These are phyloP conservation scores for Penicillium cataractarum DNA, from an alignment of 495 filamentous ascomycete species.

Conservation along the genomic window DNA sequence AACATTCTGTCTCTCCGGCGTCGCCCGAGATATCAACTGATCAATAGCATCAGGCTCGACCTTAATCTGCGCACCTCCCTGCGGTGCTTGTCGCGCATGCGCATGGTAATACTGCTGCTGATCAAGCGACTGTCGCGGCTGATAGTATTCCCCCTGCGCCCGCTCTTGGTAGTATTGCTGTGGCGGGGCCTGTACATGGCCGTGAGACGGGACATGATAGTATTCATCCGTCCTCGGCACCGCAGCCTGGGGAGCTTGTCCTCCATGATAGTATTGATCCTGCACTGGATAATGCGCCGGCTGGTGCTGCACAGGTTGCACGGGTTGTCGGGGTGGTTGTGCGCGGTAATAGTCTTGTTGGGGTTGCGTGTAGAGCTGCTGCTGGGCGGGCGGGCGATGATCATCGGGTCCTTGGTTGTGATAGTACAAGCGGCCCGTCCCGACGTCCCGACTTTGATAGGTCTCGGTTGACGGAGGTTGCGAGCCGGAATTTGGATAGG, in stretches of 20 bases:
- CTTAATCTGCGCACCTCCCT: constrained; percentile 3
- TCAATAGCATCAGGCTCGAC: constrained; percentile 5
- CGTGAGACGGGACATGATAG: neutral
- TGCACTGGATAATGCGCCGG: neutral
- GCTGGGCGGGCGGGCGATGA: too few species aligned
- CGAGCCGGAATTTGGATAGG: neutral
- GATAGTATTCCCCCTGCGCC: neutral
- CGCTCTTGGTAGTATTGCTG: neutral
- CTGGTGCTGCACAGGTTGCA: neutral
- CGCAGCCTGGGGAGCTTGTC: neutral
- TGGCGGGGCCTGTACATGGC: neutral
- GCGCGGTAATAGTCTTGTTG: constrained; percentile 1
- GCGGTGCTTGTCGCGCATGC: neutral
- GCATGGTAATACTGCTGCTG: constrained; percentile 8
- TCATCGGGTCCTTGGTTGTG: constrained; percentile 6
- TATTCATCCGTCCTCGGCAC: neutral
- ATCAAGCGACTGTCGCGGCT: constrained; percentile 5
- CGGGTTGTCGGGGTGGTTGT: neutral
- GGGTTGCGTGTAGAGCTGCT: neutral
- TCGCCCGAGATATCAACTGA: constrained; percentile 1
- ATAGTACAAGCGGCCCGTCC: constrained; percentile 3
- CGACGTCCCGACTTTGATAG: neutral
- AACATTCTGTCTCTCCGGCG: constrained; percentile 1
- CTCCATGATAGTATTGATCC: neutral
- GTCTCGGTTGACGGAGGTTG: neutral